Conservation (phyloP, 768 basidiomycete species). For the Russula vinacea region DNA sequence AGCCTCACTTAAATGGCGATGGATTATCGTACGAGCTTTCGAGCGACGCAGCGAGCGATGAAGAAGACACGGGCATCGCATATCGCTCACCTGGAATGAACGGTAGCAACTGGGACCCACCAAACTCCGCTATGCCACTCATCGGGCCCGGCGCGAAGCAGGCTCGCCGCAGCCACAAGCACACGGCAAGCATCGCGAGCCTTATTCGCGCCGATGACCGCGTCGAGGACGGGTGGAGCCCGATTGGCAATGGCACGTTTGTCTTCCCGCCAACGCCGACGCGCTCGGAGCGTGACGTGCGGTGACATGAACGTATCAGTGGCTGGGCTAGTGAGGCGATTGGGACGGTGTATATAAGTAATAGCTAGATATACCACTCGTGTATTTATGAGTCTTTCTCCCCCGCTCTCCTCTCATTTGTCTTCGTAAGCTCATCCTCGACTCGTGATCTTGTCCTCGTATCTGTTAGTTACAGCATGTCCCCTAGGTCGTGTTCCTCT, state of each 20-base stretch:
- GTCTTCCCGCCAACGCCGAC: conserved; percentile 45
- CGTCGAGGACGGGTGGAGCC: conserved; percentile 82
- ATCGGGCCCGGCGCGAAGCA: conserved; percentile 31
- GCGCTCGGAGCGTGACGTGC: conserved; percentile 15
- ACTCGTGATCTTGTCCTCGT: not conserved
- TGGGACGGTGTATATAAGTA: conserved; percentile 13
- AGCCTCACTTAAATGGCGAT: conserved; percentile 44
- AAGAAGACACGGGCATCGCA: conserved; percentile 64
- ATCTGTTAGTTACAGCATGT: conserved; percentile 7
- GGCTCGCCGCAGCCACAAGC: conserved; percentile 54
- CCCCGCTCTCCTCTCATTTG: not conserved
- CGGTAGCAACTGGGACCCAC: conserved; percentile 21
- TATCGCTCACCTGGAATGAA: conserved; percentile 57
- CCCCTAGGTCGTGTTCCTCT: not conserved
- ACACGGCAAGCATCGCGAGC: conserved; percentile 83
- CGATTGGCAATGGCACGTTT: conserved; percentile 54
- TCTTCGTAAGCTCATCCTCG: not conserved
- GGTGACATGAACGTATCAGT: not conserved
- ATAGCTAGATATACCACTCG: conserved; percentile 22
- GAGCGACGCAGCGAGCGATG: conserved; percentile 54
- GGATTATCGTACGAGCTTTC: conserved; percentile 55
- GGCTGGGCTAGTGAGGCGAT: not conserved
- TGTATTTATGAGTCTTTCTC: conserved; percentile 9
- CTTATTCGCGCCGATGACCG: conserved; percentile 74
- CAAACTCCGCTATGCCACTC: conserved; percentile 40